Conservation (phyloP, 306 rosid genomes). For the Luffa aegyptiaca region DNA sequence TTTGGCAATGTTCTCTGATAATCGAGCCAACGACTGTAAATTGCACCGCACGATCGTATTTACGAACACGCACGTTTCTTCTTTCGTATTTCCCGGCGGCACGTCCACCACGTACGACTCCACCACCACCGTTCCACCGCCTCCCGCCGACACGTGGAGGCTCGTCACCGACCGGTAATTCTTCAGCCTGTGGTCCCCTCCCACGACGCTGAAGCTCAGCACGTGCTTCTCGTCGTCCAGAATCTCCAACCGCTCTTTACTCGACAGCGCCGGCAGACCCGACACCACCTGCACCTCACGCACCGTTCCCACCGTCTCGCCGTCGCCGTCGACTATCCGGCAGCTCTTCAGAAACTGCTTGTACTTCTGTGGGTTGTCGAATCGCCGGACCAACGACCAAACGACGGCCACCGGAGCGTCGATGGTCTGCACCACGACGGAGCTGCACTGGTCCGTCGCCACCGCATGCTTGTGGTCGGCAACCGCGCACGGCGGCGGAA, state of each 20-base stretch:
- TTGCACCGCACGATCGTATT: conserved; percentile 55
- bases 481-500: not conserved
- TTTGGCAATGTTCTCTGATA: conserved; percentile 22
- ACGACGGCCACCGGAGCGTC: conserved; percentile 34
- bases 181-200: conserved; percentile 46
- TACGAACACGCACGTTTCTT: conserved; percentile 46
- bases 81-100: conserved; percentile 49
- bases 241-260: conserved; percentile 51
- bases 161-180: conserved; percentile 54
- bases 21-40: conserved; percentile 43
- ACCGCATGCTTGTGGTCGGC: conserved; percentile 23
- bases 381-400: conserved; percentile 46
- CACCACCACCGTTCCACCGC: conserved; percentile 27
- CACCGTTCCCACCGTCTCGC: conserved; percentile 33
- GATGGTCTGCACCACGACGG: conserved; percentile 29
- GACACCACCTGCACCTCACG: conserved; percentile 55
- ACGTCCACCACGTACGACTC: conserved; percentile 55
- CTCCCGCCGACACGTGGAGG: conserved; percentile 21
- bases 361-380: conserved; percentile 47
- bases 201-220: conserved; percentile 48
- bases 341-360: conserved; percentile 52
- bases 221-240: conserved; percentile 48
- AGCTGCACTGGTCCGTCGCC: conserved; percentile 38
- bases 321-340: conserved; percentile 29
- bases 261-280: conserved; percentile 45